Base-by-base conservation (phyloP, 352 stramenopile genomes). In the Globisporangium paroecandrum region DNA sequence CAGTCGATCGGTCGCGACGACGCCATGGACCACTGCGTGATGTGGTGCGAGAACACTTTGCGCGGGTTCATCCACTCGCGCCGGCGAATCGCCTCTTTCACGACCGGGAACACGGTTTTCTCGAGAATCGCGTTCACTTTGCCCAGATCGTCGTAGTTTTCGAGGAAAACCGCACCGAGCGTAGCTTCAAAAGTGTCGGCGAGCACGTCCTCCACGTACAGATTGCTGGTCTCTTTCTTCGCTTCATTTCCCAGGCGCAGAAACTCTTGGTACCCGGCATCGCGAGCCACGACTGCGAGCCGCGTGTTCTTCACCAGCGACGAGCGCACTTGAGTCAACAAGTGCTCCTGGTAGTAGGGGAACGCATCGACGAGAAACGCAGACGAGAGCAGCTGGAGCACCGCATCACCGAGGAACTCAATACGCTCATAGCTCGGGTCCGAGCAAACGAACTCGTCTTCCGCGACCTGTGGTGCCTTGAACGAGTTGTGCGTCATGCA, bases 281-380 rank as follows among this genome's bases (percentile, higher is more conserved):
- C 69, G 4, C 74, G 70, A 3, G 85, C 85, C 41, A 94, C 81
- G 24, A 82, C 73, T 0, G 85, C 85, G 1, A 94, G 70, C 5
- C 89, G 86, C 7, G 75, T 89, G 64, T 94, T 96, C 75, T 93
- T 96, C n/a, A 94, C 85, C 6, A 94, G 72, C 25, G 85, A 91
- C 46, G 88, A 94, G 15, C 87, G 81, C 25, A 87, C 85, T 67
- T 91, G 85, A 0, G 83, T 94, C 7, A 96, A 73, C 22, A 96
- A 68, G 43, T 93, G 77, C 51, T 94, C 86, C 43, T 96, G 85
- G 47, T 94, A 87, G 66, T 93, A 82, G 29, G 88, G 88, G 9
- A 96, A 89, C 22, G 81, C 78, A 57, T 94, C 82, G 15, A 94
- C 81, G 10, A 96, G 81, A 49, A 91, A 93, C 36, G 81, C 81